A percentile compares a stretch with the other conserved stretches of the same genome.
These are phyloP conservation scores for Kingdonia uniflora DNA, from an alignment of 164 flowering plant genomes.

Conservation along the genomic window DNA sequence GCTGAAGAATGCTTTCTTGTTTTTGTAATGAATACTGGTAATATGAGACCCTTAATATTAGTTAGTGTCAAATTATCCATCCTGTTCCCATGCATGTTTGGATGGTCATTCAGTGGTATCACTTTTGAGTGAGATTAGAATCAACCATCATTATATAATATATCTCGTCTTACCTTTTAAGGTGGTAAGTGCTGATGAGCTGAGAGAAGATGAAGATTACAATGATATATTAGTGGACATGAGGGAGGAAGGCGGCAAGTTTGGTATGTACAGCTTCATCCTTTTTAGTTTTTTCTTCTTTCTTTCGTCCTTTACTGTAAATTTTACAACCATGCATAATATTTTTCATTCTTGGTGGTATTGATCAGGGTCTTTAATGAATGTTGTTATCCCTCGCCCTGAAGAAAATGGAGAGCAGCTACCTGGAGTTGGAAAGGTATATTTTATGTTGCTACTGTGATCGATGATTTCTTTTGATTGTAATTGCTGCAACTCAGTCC, in stretches of 20 bases:
- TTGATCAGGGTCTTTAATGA: constrained; percentile 45
- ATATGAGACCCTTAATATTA: too few relatives aligned
- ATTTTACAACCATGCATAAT: too few relatives aligned
- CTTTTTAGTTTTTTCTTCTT: not conserved
- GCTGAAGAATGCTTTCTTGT: too few relatives aligned
- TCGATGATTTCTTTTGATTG: too few relatives aligned
- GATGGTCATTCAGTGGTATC: too few relatives aligned
- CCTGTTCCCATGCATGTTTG: not conserved
- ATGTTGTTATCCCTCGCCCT: constrained; percentile 77
- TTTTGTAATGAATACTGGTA: too few relatives aligned
- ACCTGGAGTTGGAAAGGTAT: constrained; percentile 83
- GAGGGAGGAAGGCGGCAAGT: constrained; percentile 73
- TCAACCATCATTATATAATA: not conserved
- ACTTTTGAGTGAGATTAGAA: too few relatives aligned
- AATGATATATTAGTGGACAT: constrained; percentile 81
- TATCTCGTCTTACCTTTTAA: constrained; percentile 8
- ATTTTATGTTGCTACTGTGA: not conserved
- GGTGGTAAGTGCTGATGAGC: constrained; percentile 52
- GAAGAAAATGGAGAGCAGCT: constrained; percentile 26
- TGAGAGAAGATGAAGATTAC: constrained; percentile 57
- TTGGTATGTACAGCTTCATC: constrained; percentile 36
- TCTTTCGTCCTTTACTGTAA: too few relatives aligned
- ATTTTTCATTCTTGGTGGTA: constrained; percentile 2
- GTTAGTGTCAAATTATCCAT: too few relatives aligned
- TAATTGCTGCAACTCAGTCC: too few relatives aligned